Evolutionary conservation across 2,329 filamentous ascomycete genomes (phyloP).

Genomic region (Neopestalotiopsis clavispora): DNA sequence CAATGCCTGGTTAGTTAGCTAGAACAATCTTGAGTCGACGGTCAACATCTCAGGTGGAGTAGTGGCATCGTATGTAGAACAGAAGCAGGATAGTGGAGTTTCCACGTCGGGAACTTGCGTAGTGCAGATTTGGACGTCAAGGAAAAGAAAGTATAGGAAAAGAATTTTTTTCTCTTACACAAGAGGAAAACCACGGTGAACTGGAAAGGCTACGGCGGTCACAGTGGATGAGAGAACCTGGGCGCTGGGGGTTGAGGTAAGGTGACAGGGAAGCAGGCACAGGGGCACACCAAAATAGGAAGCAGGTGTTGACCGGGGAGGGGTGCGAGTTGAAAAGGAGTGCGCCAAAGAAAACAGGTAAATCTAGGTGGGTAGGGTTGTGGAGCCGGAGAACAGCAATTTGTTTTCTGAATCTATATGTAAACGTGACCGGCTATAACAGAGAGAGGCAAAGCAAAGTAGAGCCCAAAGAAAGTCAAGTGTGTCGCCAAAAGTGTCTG

Average conservation of each 20-base stretch:
- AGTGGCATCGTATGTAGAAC: constrained; percentile 31
- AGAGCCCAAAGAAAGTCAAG: constrained; percentile 31
- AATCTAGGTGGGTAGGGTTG: constrained; percentile 23
- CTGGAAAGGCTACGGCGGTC: constrained; percentile 28
- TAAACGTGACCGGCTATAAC: constrained; percentile 37
- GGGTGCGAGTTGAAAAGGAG: constrained; percentile 31
- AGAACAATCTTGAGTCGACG: constrained; percentile 40
- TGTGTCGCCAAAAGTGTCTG: constrained; percentile 24
- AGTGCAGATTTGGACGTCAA: constrained; percentile 27
- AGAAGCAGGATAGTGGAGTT: constrained; percentile 38
- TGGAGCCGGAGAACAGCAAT: constrained; percentile 36
- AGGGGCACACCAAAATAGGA: constrained; percentile 31
- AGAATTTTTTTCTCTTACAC: constrained; percentile 24
- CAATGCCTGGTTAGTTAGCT: constrained; percentile 37
- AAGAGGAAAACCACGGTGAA: constrained; percentile 29
- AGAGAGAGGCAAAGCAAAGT: neutral
- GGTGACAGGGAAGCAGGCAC: constrained; percentile 30
- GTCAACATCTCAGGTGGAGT: constrained; percentile 42
- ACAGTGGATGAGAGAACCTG: constrained; percentile 30
- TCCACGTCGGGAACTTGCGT: constrained; percentile 43
- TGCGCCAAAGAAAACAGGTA: constrained; percentile 32
- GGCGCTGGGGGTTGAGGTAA: constrained; percentile 31
- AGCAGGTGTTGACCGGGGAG: constrained; percentile 27
- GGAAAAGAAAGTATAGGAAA: constrained; percentile 34
- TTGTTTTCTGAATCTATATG: constrained; percentile 28